phyloP scores from a whole-genome alignment of 768 basidiomycete species.

The Auricularia auricula-judae region DNA sequence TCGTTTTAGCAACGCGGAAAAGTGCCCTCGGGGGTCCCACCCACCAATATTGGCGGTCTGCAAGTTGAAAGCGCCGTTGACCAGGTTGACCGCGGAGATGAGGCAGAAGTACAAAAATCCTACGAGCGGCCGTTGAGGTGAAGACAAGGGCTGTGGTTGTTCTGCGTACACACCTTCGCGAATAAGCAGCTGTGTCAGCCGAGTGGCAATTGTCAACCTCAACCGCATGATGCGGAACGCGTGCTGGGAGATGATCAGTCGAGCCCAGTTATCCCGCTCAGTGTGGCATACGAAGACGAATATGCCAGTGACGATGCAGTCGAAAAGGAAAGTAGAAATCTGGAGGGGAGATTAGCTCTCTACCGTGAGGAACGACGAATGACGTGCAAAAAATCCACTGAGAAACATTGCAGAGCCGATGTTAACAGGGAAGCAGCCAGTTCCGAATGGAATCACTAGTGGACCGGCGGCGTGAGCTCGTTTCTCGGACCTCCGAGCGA shows the following conservation, averaged over 20 bases:
- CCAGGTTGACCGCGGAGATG: not conserved
- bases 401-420: not conserved
- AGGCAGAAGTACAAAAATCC: not conserved
- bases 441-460: not conserved
- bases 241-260: not conserved
- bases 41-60: not conserved
- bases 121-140: not conserved
- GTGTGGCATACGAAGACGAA: not conserved
- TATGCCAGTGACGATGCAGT: not conserved
- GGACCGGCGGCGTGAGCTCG: not conserved
- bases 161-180: not conserved
- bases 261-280: too few relatives aligned
- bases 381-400: not conserved
- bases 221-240: not conserved
- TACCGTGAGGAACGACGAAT: not conserved
- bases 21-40: not conserved
- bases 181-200: not conserved
- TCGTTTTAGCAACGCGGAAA: not conserved
- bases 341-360: not conserved
- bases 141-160: not conserved
- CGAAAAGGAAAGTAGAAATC: not conserved
- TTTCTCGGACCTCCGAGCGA: not conserved
- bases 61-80: not conserved
- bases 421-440: not conserved
- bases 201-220: not conserved